phyloP scores from a whole-genome alignment of 148 eudicot species.

The Amaranthus cruentus region DNA sequence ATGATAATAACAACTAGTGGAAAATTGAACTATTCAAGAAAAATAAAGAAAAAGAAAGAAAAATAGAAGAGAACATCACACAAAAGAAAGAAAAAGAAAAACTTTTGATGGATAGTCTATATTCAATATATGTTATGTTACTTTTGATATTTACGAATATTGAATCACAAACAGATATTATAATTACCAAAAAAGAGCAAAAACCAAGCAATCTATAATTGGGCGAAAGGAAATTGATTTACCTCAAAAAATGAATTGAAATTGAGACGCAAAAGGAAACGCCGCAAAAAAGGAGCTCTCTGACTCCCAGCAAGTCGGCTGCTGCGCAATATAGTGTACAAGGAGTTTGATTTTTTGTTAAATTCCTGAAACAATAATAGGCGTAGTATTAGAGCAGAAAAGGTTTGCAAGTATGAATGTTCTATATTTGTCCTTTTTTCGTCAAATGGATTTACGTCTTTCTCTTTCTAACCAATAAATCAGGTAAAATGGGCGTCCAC shows the following conservation, averaged over 20 bases:
- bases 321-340: conserved; percentile 92
- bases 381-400: not conserved
- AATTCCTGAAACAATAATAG: conserved; percentile 57
- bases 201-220: not conserved
- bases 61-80: no score
- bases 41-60: no score
- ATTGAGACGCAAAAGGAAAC: conserved; percentile 91
- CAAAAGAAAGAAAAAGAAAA: no score
- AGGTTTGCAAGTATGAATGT: not conserved
- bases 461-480: no score
- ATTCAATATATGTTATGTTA: no score
- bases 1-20: no score
- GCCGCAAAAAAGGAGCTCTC: conserved; percentile 94
- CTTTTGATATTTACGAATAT: no score
- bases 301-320: conserved; percentile 99
- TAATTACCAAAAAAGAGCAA: not conserved
- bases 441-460: no score
- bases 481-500: no score
- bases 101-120: no score
- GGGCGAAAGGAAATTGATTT: conserved; percentile 9
- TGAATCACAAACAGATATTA: not conserved
- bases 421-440: no score
- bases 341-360: conserved; percentile 87
- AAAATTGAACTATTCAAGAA: no score
- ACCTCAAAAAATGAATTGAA: conserved; percentile 98